Base-by-base conservation (phyloP, 139 green algal genomes). In the Chlamydomonas eustigma region DNA sequence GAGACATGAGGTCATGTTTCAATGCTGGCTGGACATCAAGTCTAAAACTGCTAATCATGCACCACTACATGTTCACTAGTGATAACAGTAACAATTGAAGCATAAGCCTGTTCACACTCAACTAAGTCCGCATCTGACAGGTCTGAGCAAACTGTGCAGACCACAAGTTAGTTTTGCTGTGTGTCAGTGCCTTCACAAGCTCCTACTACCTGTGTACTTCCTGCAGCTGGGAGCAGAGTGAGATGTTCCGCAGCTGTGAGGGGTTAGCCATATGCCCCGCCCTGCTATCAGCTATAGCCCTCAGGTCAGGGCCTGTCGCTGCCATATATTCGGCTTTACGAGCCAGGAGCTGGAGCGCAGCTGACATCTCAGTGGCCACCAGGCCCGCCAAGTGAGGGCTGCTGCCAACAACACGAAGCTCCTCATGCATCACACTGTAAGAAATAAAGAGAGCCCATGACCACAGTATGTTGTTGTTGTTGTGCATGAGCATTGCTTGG, bases 171-270 rank as follows among this genome's bases (percentile, higher is more conserved):
- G 50, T 28, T 63, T 63, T 63, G 50, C 22, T 63, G 22, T 63
- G 50, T 63, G 22, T 24, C 22, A 63, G 22, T 63, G 50, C 22
- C 50, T 28, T 22, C 50, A 63, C 22, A 22, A 28, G 50, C 22
- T 63, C 22, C 50, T n/a, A 22, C 50, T 30, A 88, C 58, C 91
- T 83, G 79, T 93, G 86, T 74, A 95, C 89, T 83, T 96, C 92
- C 73, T 95, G 88, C 72, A 96, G 83, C 74, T 90, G 84, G 12
- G 84, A 91, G 72, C 83, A 89, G 37, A 97, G 86, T 22, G 84
- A 74, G 38, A 96, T 91, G 86, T 97, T 98, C 70, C 93, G 85
- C 79, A 86, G 70, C 87, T 97, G 91, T 2, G 88, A 78, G 1
- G 79, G 12, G 38, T 86, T 94, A 38, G 81, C 77, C 8, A 74